Base-by-base conservation (phyloP, 352 stramenopile species). In the Halophytophthora batemanensis region DNA sequence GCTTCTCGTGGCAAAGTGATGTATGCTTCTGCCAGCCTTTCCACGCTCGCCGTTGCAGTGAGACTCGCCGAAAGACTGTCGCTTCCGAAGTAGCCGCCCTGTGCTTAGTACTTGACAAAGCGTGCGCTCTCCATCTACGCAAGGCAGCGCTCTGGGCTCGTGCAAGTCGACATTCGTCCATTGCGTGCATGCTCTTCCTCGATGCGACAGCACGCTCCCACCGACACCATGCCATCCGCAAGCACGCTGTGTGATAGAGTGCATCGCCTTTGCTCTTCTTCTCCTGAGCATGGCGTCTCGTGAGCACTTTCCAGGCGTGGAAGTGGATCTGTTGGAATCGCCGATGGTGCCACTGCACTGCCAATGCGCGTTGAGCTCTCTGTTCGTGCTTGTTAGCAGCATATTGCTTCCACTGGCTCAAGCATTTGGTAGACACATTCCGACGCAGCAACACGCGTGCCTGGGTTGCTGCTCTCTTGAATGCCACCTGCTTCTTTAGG, bases 1-100 rank as follows among this genome's bases (percentile, higher is more conserved):
- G 55, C 40, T 69, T 62, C 13, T 65, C 47, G 19, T 45, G 46
- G 17, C 62, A 53, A 37, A 42, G 43, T 11, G 17, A 8, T 2
- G 73, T n/a, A 29, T 68, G 66, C 12, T 35, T 2, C 10, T 49
- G 22, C 68, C 64, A 77, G 2, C 21, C 38, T 38, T 8, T 40
- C 64, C 64, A 77, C 11, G 25, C 15, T 29, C 45, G 53, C 3
- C 11, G 8, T 22, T 22, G 48, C 41, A 54, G 12, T 2, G 40
- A 56, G 2, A 4, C 4, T 18, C 47, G 50, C 3, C 47, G 22
- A 14, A 65, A 69, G 3, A 12, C 15, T 3, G 25, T 22, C 25
- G 45, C 56, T 31, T 18, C 44, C 1, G 29, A 15, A 25, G 12
- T 18, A 3, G 43, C 52, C 18, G 12, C 35, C 22, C 56, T 72